Evolutionary conservation across 805 yeast genomes (phyloP), one percentile per base, ranked within the genome.

Genomic region (Millerozyma miso): DNA sequence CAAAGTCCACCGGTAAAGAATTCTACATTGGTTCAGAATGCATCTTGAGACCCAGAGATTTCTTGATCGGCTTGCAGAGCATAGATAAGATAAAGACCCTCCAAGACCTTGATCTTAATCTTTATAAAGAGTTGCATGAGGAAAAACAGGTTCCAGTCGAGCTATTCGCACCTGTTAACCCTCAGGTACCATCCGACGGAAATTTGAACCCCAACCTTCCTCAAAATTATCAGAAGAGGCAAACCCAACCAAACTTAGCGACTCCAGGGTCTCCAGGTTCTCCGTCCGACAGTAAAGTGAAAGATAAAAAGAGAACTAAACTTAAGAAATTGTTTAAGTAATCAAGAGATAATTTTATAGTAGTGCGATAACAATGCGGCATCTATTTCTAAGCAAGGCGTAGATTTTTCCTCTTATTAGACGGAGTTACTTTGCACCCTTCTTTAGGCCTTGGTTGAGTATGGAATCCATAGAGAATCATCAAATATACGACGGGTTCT

Each of bases 11-110:
- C 44, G 79, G 84, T 54, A 83, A 80, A 56, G 96, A 88, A 47
- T 76, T 93, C 14, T 79, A 83, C 46, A 65, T 91, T 44, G 98
- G 98, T 0, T 80, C 90, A 12, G 95, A 86, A 58, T 80, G 83
- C 41, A 62, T 88, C 1, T 64, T 87, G 46, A 79, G 80, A 7
- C 85, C 88, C 4, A 54, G 74, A 14, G 74, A 69, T 47, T 71
- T 69, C 44, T 54, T 71, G 37, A 67, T 69, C 43, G 76, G 75
- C 1, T 55, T 71, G 13, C 75, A 69, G 47, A 54, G 62, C 29
- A 65, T 69, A 19, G 74, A 69, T 44, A 55, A 54, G 7, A 63
- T 52, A 17, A 69, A 68, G 42, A 60, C 62, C 4, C 62, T 80
- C 41, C 59, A 54, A 5, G 65, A 65, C n/a, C 59, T 81, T 44